Percentiles rank a stretch among this genome's conserved stretches.
These are phyloP conservation scores for Leccinum pellstonianum DNA, from an alignment of 768 basidiomycete species.

Conservation along the genomic window DNA sequence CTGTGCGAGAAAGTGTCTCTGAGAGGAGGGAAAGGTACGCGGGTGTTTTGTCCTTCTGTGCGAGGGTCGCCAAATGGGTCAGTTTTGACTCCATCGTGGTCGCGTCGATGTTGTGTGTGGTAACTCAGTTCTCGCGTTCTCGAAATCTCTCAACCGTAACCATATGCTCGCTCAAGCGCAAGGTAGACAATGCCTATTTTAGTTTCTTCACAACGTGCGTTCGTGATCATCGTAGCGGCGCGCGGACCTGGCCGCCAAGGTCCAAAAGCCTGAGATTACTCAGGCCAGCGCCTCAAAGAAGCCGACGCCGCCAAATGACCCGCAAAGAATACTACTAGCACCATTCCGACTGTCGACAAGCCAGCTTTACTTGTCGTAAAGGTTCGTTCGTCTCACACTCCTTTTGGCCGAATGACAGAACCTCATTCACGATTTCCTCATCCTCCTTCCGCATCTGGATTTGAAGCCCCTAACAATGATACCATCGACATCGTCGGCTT, in stretches of 20 bases:
- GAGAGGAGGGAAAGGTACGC: constrained; percentile 71
- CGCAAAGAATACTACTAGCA: constrained; percentile 96
- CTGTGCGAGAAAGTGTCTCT: constrained; percentile 55
- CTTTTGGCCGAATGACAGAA: background rate
- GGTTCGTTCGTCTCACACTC: constrained; percentile 25
- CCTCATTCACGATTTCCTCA: constrained; percentile 83
- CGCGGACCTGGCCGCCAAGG: too few relatives aligned
- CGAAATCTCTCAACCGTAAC: too few relatives aligned
- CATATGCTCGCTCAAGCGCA: too few relatives aligned
- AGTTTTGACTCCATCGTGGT: constrained; percentile 63
- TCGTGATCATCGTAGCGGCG: too few relatives aligned
- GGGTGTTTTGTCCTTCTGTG: constrained; percentile 83
- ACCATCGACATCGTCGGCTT: constrained; percentile 97
- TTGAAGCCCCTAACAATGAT: constrained; percentile 90
- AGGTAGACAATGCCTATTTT: too few relatives aligned
- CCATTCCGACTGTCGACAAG: constrained; percentile 63
- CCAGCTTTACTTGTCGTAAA: constrained; percentile 42
- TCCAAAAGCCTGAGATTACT: too few relatives aligned
- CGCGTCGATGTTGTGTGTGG: background rate
- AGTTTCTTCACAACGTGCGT: too few relatives aligned
- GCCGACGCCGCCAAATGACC: constrained; percentile 94
- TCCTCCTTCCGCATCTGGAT: constrained; percentile 82
- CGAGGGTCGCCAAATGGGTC: constrained; percentile 56
- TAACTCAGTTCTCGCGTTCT: too few relatives aligned
- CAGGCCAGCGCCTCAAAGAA: constrained; percentile 75